Evolutionary conservation across 1,139 yeast genomes (phyloP), one percentile per base, ranked within the genome.

Genomic region (Diutina catenulata): DNA sequence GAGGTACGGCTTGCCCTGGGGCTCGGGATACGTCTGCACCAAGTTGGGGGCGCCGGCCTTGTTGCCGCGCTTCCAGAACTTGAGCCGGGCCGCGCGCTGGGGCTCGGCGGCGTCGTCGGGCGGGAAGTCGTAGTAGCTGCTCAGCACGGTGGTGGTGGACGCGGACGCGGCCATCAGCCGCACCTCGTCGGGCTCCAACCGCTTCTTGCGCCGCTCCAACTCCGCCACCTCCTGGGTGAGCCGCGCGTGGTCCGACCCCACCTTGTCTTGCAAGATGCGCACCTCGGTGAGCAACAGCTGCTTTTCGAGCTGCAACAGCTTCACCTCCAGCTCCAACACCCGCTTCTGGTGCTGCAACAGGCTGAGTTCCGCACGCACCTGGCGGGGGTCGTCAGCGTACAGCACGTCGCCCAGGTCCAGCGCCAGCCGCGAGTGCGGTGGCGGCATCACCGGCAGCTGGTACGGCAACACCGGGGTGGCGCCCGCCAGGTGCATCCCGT

Each of bases 271-370:
- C 42, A 67, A 49, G 39, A 48, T 52, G 41, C 49, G 53, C 13
- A 62, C 50, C 21, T 64, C 72, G 4, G 47, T 43, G 19, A 51
- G 45, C n/a, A 64, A 45, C 3, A 45, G 33, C 37, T 45, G 51
- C 35, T 55, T 58, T 29, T 54, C 57, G 19, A 41, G 43, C 10
- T 62, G 62, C 39, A 74, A 51, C 16, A 65, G 64, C 22, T 56
- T 51, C 11, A 75, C 53, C 42, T 75, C 80, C 15, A 53, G 47
- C 44, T 59, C 59, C 26, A 73, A 41, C 4, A 14, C 19, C 26
- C 22, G 21, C 11, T 28, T 28, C n/a, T 28, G 33, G 23, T 13
- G 14, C 4, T 18, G 6, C 18, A 32, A 15, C 8, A 10, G 25
- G 18, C 19, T 9, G 16, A 32, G n/a, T 21, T 32, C 35, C 11